Percentiles rank a stretch among this genome's conserved stretches.
phyloP scores from a whole-genome alignment of 129 eudicot species.

The Mikania micrantha region DNA sequence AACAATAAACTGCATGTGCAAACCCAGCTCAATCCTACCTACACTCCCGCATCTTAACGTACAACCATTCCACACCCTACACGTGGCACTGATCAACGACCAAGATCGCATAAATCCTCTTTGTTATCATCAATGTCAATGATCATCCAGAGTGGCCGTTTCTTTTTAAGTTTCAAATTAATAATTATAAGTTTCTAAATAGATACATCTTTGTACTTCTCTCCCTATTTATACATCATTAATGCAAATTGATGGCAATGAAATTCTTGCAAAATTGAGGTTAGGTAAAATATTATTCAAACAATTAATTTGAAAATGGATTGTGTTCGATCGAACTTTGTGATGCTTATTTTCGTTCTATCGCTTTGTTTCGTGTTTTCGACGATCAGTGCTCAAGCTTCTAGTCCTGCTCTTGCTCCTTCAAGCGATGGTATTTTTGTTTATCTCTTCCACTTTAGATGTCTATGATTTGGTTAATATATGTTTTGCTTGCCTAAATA shows the following conservation, averaged over 20 bases:
- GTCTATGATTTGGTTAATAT: no score
- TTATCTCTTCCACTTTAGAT: not conserved
- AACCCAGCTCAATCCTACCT: conserved; percentile 27
- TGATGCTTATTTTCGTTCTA: conserved; percentile 27
- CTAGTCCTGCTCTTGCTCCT: conserved; percentile 43
- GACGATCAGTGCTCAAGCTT: conserved; percentile 37
- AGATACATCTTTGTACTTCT: not conserved
- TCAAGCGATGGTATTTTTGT: conserved; percentile 43
- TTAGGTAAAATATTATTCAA: not conserved
- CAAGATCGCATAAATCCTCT: not conserved
- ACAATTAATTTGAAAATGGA: conserved; percentile 34
- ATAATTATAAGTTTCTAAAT: not conserved
- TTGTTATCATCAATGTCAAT: conserved; percentile 18
- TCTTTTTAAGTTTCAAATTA: conserved; percentile 10
- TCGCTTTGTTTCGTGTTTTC: conserved; percentile 33
- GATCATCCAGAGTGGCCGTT: conserved; percentile 45
- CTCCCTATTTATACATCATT: conserved; percentile 11
- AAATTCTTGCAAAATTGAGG: not conserved
- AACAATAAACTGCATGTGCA: conserved; percentile 32
- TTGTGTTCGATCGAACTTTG: conserved; percentile 24
- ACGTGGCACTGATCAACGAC: conserved; percentile 49
- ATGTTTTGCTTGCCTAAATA: no score
- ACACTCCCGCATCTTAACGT: conserved; percentile 21
- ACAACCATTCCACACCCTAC: conserved; percentile 32
- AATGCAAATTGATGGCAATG: not conserved